Evolutionary conservation across 108 stramenopile species (phyloP).

Genomic region (Skeletonema marinoi): DNA sequence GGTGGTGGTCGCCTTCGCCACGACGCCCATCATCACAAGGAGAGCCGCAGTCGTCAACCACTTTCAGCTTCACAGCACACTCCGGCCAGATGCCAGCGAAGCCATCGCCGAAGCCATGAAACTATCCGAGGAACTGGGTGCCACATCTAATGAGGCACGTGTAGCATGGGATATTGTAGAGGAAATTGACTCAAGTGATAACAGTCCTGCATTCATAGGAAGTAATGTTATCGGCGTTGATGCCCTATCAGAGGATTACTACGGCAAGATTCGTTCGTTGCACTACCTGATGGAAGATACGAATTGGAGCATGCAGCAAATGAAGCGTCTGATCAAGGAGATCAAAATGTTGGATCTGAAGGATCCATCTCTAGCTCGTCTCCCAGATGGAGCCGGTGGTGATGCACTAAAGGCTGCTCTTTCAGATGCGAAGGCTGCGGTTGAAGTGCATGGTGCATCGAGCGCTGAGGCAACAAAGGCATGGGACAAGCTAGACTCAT

Average conservation of each 20-base stretch:
- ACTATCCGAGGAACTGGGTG: background rate
- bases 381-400: background rate
- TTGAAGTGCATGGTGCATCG: background rate
- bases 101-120: background rate
- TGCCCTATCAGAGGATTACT: background rate
- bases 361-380: background rate
- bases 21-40: too few species aligned
- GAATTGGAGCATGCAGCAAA: background rate
- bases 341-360: background rate
- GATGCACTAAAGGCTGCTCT: background rate
- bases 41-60: too few species aligned
- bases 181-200: background rate
- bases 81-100: too few species aligned
- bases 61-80: too few species aligned
- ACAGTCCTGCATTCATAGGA: too few species aligned
- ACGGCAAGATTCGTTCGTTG: background rate
- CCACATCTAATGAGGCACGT: background rate
- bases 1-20: too few species aligned
- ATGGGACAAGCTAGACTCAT: background rate
- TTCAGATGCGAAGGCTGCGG: background rate
- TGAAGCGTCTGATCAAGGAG: background rate
- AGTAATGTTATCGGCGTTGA: too few species aligned
- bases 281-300: background rate
- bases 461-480: background rate
- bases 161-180: too few species aligned